phyloP scores from a whole-genome alignment of 192 early-diverging fungal genomes.

The Neocallimastix lanati region DNA sequence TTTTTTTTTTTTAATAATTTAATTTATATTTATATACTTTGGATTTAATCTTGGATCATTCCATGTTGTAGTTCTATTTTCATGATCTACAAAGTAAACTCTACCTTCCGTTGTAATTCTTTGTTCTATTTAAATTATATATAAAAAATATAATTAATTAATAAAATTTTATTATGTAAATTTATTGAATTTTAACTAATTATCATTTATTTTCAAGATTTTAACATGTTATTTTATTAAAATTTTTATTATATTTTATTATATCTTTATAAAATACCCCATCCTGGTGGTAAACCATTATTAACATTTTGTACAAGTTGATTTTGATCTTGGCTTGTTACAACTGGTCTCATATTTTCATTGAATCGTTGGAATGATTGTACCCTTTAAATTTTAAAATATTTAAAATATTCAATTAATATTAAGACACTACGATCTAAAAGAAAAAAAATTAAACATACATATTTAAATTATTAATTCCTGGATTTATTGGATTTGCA shows the following conservation, averaged over 20 bases:
- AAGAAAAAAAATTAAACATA: not conserved
- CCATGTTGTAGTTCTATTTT: slow-evolving; percentile 95
- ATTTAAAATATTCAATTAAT: too few species aligned
- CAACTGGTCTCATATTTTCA: not conserved
- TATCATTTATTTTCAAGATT: too few species aligned
- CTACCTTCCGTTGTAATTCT: slow-evolving; percentile 8
- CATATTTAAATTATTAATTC: not conserved
- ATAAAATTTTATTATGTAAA: too few species aligned
- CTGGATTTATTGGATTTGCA: not conserved
- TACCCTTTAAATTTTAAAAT: not conserved
- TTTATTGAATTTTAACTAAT: too few species aligned
- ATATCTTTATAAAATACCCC: not conserved
- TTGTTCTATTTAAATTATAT: not conserved
- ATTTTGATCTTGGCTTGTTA: not conserved
- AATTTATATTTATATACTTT: not conserved
- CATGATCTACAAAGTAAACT: slow-evolving; percentile 97
- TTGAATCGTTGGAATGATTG: not conserved
- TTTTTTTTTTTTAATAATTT: too few species aligned
- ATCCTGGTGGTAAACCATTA: not conserved
- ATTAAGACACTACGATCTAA: too few species aligned
- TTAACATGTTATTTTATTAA: too few species aligned
- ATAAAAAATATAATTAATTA: too few species aligned
- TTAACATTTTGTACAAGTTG: not conserved
- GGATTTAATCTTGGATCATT: slow-evolving; percentile 61
- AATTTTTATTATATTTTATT: too few species aligned